Conservation (phyloP, 2,329 filamentous ascomycete species). For the Pseudocercospora eumusae region DNA sequence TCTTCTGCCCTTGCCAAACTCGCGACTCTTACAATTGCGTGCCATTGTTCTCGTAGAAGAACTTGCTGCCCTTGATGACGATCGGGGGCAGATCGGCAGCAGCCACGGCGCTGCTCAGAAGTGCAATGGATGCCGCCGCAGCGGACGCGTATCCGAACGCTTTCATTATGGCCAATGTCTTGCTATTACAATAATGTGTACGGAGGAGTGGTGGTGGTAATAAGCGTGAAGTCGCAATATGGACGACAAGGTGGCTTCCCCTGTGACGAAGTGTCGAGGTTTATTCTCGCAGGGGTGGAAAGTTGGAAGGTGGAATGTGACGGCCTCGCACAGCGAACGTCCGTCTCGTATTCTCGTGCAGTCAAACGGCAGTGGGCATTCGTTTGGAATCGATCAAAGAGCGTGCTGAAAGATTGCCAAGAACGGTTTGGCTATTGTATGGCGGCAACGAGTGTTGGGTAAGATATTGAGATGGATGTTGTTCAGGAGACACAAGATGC, state of each 20-base stretch:
- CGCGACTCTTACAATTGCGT: constrained; percentile 63
- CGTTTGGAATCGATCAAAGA: constrained; percentile 13
- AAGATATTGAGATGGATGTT: constrained; percentile 20
- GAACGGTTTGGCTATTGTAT: constrained; percentile 18
- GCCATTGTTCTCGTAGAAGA: constrained; percentile 84
- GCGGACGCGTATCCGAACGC: constrained; percentile 52
- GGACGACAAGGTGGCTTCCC: neutral
- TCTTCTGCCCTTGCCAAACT: neutral
- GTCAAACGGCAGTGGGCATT: constrained; percentile 4
- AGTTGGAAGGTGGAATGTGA: constrained; percentile 21
- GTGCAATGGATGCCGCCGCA: constrained; percentile 50
- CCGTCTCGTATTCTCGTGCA: constrained; percentile 5
- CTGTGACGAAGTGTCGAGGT: neutral
- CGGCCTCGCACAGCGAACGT: constrained; percentile 17
- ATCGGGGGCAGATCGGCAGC: constrained; percentile 63
- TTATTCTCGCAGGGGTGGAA: neutral
- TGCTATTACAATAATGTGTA: constrained; percentile 13
- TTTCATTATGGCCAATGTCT: constrained; percentile 50
- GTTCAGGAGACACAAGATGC: constrained; percentile 25
- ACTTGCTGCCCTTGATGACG: constrained; percentile 77
- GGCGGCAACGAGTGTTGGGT: constrained; percentile 17
- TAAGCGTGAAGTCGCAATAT: constrained; percentile 10
- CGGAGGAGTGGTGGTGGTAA: too few species aligned
- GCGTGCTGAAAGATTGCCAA: constrained; percentile 19
- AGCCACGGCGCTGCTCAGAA: constrained; percentile 44